These are phyloP conservation scores for Kwoniella shivajii DNA, from an alignment of 1,284 basidiomycete genomes.

Conservation along the genomic window DNA sequence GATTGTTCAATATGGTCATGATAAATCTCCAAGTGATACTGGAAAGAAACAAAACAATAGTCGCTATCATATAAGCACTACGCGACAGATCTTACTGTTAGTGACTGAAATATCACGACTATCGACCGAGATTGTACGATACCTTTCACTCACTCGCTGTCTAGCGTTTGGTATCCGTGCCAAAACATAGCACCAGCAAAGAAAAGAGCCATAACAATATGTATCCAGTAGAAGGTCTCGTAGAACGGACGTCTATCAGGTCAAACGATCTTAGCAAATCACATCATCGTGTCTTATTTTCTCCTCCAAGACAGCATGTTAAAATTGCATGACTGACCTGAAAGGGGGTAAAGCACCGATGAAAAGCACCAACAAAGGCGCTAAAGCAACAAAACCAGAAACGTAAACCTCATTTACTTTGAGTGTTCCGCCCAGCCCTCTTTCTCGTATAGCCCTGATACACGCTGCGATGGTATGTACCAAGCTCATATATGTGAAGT, in stretches of 20 bases:
- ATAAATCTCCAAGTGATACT: not conserved
- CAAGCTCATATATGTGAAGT: conserved; percentile 3
- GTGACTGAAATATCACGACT: no score
- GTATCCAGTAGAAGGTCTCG: conserved; percentile 1
- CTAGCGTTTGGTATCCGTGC: conserved; percentile 1
- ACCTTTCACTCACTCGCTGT: not conserved
- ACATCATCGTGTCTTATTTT: not conserved
- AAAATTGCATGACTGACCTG: not conserved
- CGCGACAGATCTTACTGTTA: no score
- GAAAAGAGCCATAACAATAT: conserved; percentile 1
- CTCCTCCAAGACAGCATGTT: not conserved
- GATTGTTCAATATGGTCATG: not conserved
- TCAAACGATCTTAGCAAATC: not conserved
- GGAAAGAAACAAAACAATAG: not conserved
- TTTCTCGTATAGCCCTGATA: not conserved
- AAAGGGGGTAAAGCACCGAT: not conserved
- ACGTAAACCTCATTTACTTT: not conserved
- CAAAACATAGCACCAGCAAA: conserved; percentile 2
- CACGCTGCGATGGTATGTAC: not conserved
- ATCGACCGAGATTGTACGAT: not conserved
- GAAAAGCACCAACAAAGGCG: not conserved
- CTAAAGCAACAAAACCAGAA: conserved; percentile 2
- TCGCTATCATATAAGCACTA: conserved; percentile 1
- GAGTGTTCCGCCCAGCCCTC: not conserved
- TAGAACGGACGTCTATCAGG: not conserved